phyloP scores from a whole-genome alignment of 805 yeast species.

The Monosporozyma unispora region DNA sequence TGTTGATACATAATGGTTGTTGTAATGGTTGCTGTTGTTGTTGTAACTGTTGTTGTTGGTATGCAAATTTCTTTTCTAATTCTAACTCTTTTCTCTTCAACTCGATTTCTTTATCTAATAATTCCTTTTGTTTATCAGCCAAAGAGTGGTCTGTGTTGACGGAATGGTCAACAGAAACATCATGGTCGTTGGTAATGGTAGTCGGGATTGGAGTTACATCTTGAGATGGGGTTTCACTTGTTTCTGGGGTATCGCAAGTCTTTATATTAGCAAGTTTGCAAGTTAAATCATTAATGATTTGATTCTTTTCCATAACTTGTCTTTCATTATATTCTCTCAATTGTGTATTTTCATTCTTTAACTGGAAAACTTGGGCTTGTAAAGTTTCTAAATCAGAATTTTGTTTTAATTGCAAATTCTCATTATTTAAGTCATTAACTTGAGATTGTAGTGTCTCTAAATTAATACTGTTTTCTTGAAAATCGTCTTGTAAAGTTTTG shows the following conservation, averaged over 20 bases:
- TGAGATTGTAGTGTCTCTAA: neutral
- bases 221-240: neutral
- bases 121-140: slow-evolving; percentile 21
- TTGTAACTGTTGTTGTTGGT: slow-evolving; percentile 1
- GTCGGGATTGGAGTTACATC: neutral
- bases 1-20: slow-evolving; percentile 1
- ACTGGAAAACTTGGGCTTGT: neutral
- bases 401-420: neutral
- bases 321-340: neutral
- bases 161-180: neutral
- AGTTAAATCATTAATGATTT: neutral
- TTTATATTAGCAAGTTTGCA: neutral
- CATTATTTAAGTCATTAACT: neutral
- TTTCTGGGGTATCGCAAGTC: neutral
- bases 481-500: neutral
- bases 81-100: slow-evolving; percentile 6
- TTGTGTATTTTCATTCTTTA: neutral
- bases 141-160: slow-evolving; percentile 7
- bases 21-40: slow-evolving; percentile 2
- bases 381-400: neutral
- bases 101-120: slow-evolving; percentile 26
- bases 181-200: neutral
- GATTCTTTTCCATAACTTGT: neutral
- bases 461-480: neutral
- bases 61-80: neutral